These are phyloP conservation scores for Debaryomyces castellii DNA, from an alignment of 805 yeast species.

Conservation along the genomic window DNA sequence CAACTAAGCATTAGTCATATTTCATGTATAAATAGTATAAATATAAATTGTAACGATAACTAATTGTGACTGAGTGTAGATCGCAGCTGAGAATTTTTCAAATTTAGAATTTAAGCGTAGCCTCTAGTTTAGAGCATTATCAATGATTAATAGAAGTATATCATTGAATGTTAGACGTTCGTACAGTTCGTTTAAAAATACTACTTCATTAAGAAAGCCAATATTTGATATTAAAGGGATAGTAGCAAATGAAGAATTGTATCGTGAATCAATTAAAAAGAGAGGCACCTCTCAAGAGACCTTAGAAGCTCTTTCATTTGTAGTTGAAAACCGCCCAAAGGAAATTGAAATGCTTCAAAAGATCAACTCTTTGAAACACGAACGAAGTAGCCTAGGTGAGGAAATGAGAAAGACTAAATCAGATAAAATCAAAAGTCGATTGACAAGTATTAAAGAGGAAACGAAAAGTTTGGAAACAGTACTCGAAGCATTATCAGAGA, in stretches of 20 bases:
- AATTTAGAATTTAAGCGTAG: too few species aligned
- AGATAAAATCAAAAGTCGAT: constrained; percentile 12
- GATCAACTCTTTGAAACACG: constrained; percentile 25
- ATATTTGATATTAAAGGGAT: constrained; percentile 21
- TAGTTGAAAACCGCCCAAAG: constrained; percentile 21
- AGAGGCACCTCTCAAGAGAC: constrained; percentile 20
- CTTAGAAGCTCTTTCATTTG: constrained; percentile 20
- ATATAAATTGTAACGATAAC: neutral
- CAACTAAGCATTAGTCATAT: constrained; percentile 1
- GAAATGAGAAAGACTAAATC: constrained; percentile 15
- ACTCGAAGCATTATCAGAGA: constrained; percentile 28
- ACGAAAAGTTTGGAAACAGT: constrained; percentile 26
- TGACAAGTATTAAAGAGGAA: constrained; percentile 22
- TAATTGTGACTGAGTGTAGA: neutral
- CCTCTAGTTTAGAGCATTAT: too few species aligned
- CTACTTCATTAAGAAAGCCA: constrained; percentile 6
- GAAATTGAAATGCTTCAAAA: constrained; percentile 21
- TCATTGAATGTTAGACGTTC: neutral
- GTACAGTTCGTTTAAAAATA: constrained; percentile 6
- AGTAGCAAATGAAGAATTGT: constrained; percentile 15
- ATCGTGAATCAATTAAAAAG: constrained; percentile 27
- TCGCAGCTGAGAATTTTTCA: neutral
- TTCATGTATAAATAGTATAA: neutral
- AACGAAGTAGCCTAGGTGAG: constrained; percentile 26
- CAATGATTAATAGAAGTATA: neutral